Evolutionary conservation across 2,329 filamentous ascomycete species (phyloP), one percentile per base, ranked within the genome.

Genomic region (Curvularia lunata): DNA sequence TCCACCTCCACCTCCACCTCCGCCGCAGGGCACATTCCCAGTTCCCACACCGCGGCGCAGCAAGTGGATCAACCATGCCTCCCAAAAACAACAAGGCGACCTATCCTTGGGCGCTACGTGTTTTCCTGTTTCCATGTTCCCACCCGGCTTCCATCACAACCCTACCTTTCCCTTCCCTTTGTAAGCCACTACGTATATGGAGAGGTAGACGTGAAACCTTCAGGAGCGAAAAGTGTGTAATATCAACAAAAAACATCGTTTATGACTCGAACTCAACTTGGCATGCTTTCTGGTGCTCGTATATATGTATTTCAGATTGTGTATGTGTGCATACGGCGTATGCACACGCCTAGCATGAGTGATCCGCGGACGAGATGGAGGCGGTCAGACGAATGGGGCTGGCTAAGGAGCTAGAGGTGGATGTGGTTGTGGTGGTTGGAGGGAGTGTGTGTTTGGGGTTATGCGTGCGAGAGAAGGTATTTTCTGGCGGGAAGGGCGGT

Each of bases 71-170:
- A 37, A 18, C 16, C 16, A 13, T 2, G 34, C n/a, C 16, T 10
- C 34, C 25, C 6, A 25, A 18, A 19, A n/a, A 37, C 4, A 27
- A 19, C 32, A 38, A 19, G 41, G 41, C 47, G 8, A 40, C 47
- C 32, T 49, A 49, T 49, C 32, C 47, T 40, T 40, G 21, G n/a
- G 2, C 16, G 32, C 47, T 49, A 40, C 47, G 47, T 49, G 34
- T 28, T 40, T 21, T 7, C 7, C 8, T 27, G 4, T 27, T 40
- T 21, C 13, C 7, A 18, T 27, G 4, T 27, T 27, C 8, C 4
- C 16, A 8, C 16, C 16, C 3, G n/a, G 8, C 3, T 8, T 27
- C 28, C 9, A 30, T 12, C 10, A 30, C 28, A 30, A 30, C 2
- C 8, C 10, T 30, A 30, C 28, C 1, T 30, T 30, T 30, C 28